Evolutionary conservation across 148 eudicot genomes (phyloP).

Genomic region (Camellia japonica): DNA sequence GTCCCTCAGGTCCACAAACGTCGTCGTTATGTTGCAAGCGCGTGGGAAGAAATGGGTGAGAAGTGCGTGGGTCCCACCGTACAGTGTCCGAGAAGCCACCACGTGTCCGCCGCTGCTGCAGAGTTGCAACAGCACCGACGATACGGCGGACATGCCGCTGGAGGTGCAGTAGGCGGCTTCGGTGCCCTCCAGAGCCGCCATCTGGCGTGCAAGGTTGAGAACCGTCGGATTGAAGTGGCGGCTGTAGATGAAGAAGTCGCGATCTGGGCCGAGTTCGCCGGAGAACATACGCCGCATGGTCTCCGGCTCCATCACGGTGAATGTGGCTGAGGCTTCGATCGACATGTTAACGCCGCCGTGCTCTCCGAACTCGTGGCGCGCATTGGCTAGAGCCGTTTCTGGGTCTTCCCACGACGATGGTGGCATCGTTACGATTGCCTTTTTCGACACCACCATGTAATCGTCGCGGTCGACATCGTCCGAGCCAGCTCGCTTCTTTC

Average conservation of each 20-base stretch:
- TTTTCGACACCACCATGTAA: conserved; percentile 18
- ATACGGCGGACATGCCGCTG: no score
- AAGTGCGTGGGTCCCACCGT: no score
- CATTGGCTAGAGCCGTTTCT: conserved; percentile 50
- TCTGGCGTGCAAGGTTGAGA: no score
- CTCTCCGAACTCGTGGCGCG: conserved; percentile 85
- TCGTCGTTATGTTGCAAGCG: conserved; percentile 22
- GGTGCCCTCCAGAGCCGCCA: no score
- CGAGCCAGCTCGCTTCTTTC: conserved; percentile 37
- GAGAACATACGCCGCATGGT: no score
- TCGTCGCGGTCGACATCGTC: conserved; percentile 32
- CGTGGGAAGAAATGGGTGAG: conserved; percentile 36
- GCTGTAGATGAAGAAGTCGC: no score
- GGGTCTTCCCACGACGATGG: conserved; percentile 44
- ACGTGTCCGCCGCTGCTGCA: no score
- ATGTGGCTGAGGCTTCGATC: conserved; percentile 90
- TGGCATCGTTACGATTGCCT: conserved; percentile 2
- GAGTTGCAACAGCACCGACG: no score
- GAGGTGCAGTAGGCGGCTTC: no score
- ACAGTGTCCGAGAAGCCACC: no score
- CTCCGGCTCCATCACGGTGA: conserved; percentile 4
- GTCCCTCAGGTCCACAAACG: conserved; percentile 57
- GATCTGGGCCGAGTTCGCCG: no score
- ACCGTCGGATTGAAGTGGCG: no score
- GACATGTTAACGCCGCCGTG: conserved; percentile 99